Base-by-base conservation (phyloP, 495 filamentous ascomycete genomes). In the Lepraria neglecta region DNA sequence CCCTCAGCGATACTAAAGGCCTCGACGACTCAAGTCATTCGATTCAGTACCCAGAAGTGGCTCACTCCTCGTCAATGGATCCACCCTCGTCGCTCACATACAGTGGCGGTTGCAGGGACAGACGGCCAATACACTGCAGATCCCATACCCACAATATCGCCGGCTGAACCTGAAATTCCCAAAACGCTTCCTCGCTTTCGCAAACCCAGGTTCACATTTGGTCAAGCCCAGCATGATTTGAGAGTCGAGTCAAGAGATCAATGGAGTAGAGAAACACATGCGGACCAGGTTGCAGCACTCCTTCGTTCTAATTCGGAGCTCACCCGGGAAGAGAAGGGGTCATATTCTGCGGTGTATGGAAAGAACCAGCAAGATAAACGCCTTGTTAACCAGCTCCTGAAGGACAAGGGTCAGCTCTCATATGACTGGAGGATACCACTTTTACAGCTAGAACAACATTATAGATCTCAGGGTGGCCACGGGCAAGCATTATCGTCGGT, bases 391-490 rank as follows among this genome's bases (percentile, higher is more conserved):
- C 40, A 51, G n/a, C 21, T 42, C 19, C 40, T 68, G 56, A 65
- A 63, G 31, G 48, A 61, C 47, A 63, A 56, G 43, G 58, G 54
- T 7, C 19, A 1, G 24, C 15, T 27, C 11, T 66, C 59, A 27
- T 50, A 66, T 54, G 61, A 66, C 33, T 68, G 66, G 66, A 64
- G 60, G 21, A 52, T 58, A 46, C 59, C 66, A 7, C 43, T 66
- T 28, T 17, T 38, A 10, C 28, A 54, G 4, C 38, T 68, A 2
- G 24, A 59, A 31, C 24, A 60, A 52, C 15, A 61, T 35, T 35
- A 40, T n/a, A 38, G 27, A 2, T 4, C 21, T 48, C 30, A 6
- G 42, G 38, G 11, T 27, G 28, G 56, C 42, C 15, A 44, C n/a
- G 53, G 35, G 35, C 30, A 30, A 33, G 31, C 31, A 12, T 10